Evolutionary conservation across 2,329 filamentous ascomycete genomes (phyloP).

Genomic region (Epichloe gansuensis): DNA sequence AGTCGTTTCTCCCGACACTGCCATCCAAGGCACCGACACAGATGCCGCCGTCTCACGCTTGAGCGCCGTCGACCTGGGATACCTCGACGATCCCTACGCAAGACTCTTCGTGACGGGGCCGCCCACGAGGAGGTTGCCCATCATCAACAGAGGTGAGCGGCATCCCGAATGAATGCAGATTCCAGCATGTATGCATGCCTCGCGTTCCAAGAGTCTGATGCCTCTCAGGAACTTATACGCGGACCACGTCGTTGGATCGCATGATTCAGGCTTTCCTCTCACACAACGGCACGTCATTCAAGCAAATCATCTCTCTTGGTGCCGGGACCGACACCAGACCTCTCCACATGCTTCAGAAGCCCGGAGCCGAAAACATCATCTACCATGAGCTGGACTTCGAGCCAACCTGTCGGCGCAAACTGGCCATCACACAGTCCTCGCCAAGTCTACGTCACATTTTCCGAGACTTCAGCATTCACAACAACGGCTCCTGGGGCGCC

Average conservation of each 20-base stretch:
- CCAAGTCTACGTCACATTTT: conserved; percentile 29
- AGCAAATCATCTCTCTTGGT: conserved; percentile 83
- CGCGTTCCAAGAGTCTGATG: background rate
- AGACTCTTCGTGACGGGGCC: conserved; percentile 51
- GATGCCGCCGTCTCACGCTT: conserved; percentile 82
- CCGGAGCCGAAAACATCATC: conserved; percentile 33
- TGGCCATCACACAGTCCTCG: conserved; percentile 37
- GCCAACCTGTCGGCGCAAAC: conserved; percentile 56
- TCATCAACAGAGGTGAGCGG: conserved; percentile 77
- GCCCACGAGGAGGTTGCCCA: conserved; percentile 58
- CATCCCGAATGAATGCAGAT: background rate
- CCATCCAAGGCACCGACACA: conserved; percentile 80
- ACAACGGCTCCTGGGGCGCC: conserved; percentile 30
- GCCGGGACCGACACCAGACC: conserved; percentile 88
- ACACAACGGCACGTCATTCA: conserved; percentile 21
- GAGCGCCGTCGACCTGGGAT: conserved; percentile 78
- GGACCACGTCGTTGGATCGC: conserved; percentile 70
- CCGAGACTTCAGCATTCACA: conserved; percentile 17
- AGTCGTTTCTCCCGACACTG: conserved; percentile 48
- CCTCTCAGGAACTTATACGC: conserved; percentile 73
- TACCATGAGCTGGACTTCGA: conserved; percentile 95
- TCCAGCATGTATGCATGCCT: background rate
- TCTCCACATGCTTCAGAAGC: conserved; percentile 55
- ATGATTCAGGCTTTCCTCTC: conserved; percentile 63
- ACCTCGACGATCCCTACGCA: conserved; percentile 74